phyloP scores from a whole-genome alignment of 345 rosid species.

The Euphorbia lathyris region DNA sequence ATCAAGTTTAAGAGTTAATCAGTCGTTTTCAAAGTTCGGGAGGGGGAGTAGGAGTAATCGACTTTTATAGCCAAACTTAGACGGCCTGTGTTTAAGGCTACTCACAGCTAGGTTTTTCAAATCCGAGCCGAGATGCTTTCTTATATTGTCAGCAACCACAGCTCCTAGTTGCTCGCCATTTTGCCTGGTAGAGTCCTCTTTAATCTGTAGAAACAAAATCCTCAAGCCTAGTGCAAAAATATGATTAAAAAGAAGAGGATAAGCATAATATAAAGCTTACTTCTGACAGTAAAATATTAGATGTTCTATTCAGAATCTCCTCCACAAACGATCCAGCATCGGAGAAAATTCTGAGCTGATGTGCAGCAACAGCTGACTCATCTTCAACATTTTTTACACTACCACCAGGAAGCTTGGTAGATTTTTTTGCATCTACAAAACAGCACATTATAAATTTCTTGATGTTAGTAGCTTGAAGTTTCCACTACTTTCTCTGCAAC shows the following conservation, averaged over 20 bases:
- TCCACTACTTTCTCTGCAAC: background rate
- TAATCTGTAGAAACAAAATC: slow-evolving; percentile 38
- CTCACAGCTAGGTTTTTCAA: slow-evolving; percentile 65
- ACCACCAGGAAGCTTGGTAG: slow-evolving; percentile 35
- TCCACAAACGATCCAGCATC: slow-evolving; percentile 61
- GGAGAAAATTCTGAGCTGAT: slow-evolving; percentile 29
- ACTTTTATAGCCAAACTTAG: too few relatives aligned
- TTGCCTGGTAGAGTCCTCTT: slow-evolving; percentile 37
- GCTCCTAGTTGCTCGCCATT: slow-evolving; percentile 50
- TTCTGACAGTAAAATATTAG: slow-evolving; percentile 53
- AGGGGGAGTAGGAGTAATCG: too few relatives aligned
- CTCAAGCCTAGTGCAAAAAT: background rate
- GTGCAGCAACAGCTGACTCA: slow-evolving; percentile 21
- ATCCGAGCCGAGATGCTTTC: slow-evolving; percentile 54
- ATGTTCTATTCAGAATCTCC: slow-evolving; percentile 58
- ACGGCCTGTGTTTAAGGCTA: too few relatives aligned
- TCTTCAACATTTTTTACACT: slow-evolving; percentile 35
- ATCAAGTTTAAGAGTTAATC: too few relatives aligned
- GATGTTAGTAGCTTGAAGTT: background rate
- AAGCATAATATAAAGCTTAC: slow-evolving; percentile 28
- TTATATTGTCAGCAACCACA: slow-evolving; percentile 41
- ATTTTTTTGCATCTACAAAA: slow-evolving; percentile 47
- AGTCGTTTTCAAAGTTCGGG: too few relatives aligned
- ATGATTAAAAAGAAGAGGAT: background rate
- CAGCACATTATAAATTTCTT: background rate